Base-by-base conservation (phyloP, 371 early-diverging fungal species). In the Lichtheimia ramosa region DNA sequence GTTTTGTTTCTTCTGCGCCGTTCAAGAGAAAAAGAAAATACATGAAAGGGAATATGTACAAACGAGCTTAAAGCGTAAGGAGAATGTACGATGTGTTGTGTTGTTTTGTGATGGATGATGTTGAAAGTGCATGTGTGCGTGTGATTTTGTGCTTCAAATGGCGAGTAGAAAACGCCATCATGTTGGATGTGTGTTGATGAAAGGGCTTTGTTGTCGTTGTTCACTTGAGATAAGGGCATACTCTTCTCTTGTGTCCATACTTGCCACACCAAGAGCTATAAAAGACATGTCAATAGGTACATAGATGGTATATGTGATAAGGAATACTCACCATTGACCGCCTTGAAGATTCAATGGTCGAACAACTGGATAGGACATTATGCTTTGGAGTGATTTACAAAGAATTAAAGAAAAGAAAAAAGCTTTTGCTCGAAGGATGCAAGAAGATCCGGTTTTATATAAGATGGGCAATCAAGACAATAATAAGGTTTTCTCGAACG, bases 351-450 rank as follows among this genome's bases (percentile, higher is more conserved):
- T 74, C 40, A 75, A 62, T 24, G 79, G 76, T 59, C 71, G 73
- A 27, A 34, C 10, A 34, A 72, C 65, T 48, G 64, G 56, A 46
- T 55, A 56, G 2, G 62, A 49, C 56, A 58, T 61, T n/a, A 43
- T 51, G 34, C 34, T 34, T 34, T 34, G 34, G 34, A 34, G n/a
- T 34, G 10, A 8, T 34, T 2, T 34, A 7, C 46, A 57, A 49
- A 39, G 48, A 57, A 34, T 23, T 91, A 90, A 18, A 79, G 74
- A 18, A 81, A 73, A 83, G 61, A 2, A 85, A 72, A 12, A 82
- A 65, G 7, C 34, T 34, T 34, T 34, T 34, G 34, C 10, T 34
- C 34, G 34, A 34, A 72, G 64, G 5, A 76, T 82, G 50, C 87
- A 72, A 34, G 10, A 8, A 34, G 34, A 34, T 34, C 34, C 34